These are phyloP conservation scores for Tetraselmis chui DNA, from an alignment of 139 green algal genomes.

Conservation along the genomic window DNA sequence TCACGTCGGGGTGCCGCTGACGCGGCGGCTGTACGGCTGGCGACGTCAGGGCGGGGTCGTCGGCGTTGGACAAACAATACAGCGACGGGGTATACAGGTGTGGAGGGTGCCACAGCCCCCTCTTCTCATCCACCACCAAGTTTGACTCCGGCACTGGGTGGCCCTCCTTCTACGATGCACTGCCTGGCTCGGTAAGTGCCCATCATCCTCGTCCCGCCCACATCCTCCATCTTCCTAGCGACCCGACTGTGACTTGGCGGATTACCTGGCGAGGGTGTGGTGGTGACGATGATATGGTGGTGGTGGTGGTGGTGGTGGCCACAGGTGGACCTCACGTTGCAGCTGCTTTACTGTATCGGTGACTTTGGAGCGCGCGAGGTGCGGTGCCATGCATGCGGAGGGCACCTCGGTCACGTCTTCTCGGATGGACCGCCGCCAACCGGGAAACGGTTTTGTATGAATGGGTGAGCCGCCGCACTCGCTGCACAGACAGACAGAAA, in stretches of 20 bases:
- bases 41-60: neutral
- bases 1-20: too few species aligned
- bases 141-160: constrained; percentile 23
- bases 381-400: constrained; percentile 16
- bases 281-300: too few species aligned
- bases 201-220: constrained; percentile 33
- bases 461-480: constrained; percentile 13
- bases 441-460: constrained; percentile 43
- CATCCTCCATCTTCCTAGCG: neutral
- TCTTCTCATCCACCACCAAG: constrained; percentile 19
- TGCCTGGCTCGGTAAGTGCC: constrained; percentile 7
- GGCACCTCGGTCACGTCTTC: constrained; percentile 45
- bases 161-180: constrained; percentile 15
- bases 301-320: too few species aligned
- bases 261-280: neutral
- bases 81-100: neutral
- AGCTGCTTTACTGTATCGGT: constrained; percentile 8
- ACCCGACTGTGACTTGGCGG: constrained; percentile 19
- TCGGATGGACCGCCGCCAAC: constrained; percentile 35
- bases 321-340: constrained; percentile 7
- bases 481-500: too few species aligned
- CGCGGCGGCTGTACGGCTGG: too few species aligned
- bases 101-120: neutral
- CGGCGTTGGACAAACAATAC: constrained; percentile 5
- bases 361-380: constrained; percentile 11